phyloP scores from a whole-genome alignment of 805 yeast species.

The Hanseniaspora nectarophila region DNA sequence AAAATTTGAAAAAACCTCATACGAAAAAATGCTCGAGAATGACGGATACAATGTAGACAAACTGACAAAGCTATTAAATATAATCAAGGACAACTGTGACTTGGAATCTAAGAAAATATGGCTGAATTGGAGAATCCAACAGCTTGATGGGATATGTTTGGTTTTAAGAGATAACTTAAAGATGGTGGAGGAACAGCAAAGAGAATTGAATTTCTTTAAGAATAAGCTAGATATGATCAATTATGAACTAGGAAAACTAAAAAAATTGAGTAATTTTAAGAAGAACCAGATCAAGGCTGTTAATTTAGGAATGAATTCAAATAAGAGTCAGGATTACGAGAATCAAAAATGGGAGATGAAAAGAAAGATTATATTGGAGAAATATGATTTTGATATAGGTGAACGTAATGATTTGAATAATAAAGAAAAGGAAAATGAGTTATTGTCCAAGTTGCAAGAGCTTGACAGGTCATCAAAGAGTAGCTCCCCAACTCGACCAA shows the following conservation, averaged over 20 bases:
- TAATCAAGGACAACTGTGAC: slow-evolving; percentile 41
- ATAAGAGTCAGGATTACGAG: neutral
- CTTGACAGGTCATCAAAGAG: neutral
- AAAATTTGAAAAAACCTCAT: neutral
- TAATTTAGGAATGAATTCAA: neutral
- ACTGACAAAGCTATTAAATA: neutral
- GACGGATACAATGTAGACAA: slow-evolving; percentile 3
- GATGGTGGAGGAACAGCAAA: slow-evolving; percentile 22
- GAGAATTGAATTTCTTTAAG: slow-evolving; percentile 18
- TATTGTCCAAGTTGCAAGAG: neutral
- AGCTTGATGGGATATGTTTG: slow-evolving; percentile 35
- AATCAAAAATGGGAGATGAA: slow-evolving; percentile 11
- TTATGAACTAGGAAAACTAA: slow-evolving; percentile 21
- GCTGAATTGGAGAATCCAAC: slow-evolving; percentile 51
- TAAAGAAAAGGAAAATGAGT: neutral
- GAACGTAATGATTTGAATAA: neutral
- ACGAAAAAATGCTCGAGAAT: neutral
- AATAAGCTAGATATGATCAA: slow-evolving; percentile 16
- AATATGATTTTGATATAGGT: slow-evolving; percentile 14
- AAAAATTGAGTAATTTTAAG: slow-evolving; percentile 16
- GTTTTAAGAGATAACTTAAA: slow-evolving; percentile 24
- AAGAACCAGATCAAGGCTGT: neutral
- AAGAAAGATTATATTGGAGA: neutral
- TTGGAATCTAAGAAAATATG: slow-evolving; percentile 45
- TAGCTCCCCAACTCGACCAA: neutral